Evolutionary conservation across 352 stramenopile species (phyloP).

Genomic region (Thalassiosira exigua): DNA sequence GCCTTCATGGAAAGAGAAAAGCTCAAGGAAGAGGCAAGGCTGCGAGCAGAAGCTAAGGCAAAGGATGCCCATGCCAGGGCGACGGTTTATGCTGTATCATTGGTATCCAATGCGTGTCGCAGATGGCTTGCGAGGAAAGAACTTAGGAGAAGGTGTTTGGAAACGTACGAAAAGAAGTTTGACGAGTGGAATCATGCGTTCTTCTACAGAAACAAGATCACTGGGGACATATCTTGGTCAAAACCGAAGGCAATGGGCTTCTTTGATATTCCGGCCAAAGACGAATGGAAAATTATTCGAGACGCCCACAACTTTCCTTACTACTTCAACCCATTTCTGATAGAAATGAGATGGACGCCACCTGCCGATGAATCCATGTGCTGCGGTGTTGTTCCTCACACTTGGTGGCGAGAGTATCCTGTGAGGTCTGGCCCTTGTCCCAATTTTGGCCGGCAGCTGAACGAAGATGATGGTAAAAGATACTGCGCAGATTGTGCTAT

Average conservation of each 20-base stretch:
- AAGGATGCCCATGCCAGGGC: slow-evolving; percentile 21
- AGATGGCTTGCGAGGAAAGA: slow-evolving; percentile 54
- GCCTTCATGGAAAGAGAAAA: slow-evolving; percentile 34
- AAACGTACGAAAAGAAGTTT: slow-evolving; percentile 53
- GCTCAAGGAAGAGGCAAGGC: slow-evolving; percentile 22
- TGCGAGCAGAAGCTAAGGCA: slow-evolving; percentile 18
- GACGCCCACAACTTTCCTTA: slow-evolving; percentile 59
- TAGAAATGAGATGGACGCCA: slow-evolving; percentile 54
- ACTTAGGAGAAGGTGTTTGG: slow-evolving; percentile 38
- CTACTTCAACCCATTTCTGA: slow-evolving; percentile 49
- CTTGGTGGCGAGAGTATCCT: slow-evolving; percentile 50
- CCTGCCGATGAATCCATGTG: slow-evolving; percentile 39
- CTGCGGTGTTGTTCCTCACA: slow-evolving; percentile 28
- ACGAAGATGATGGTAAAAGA: slow-evolving; percentile 32
- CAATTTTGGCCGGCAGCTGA: slow-evolving; percentile 38
- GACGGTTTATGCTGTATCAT: slow-evolving; percentile 29
- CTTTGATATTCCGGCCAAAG: slow-evolving; percentile 51
- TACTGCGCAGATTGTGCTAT: slow-evolving; percentile 29
- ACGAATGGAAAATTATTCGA: slow-evolving; percentile 53
- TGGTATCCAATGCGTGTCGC: slow-evolving; percentile 42
- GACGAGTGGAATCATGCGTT: slow-evolving; percentile 46
- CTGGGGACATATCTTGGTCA: slow-evolving; percentile 38
- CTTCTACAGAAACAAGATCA: slow-evolving; percentile 51
- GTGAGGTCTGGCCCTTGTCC: slow-evolving; percentile 39
- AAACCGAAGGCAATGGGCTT: slow-evolving; percentile 56